Evolutionary conservation across 352 stramenopile species (phyloP), one percentile per base, ranked within the genome.

Genomic region (Phytopythium ostracodes): DNA sequence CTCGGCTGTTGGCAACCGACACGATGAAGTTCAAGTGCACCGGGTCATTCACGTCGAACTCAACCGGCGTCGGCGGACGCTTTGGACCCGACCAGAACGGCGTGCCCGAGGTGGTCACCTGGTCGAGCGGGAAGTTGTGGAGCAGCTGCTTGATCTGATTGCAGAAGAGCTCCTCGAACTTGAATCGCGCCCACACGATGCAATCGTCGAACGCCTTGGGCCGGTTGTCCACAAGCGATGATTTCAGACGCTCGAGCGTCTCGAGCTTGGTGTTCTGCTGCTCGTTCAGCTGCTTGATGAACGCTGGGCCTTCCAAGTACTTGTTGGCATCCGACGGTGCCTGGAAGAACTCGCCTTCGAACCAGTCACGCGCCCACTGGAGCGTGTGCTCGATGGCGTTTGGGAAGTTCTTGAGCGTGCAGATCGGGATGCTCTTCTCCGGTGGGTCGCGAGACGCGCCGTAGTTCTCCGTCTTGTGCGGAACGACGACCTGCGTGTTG

Each of bases 361-460:
- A 99, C 86, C 94, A 99, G 76, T 99, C 97, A 40, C 98, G 89
- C 27, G 97, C 97, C 97, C 97, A 99, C 71, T 99, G 96, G 18
- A 99, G 75, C 18, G 96, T 99, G 79, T 99, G 98, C 64, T 99
- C 96, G 70, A 99, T 99, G 50, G 98, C 92, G 75, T 99, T 99
- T 4, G 98, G 98, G 67, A 99, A 99, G 79, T 99, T 99, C 81
- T 99, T 99, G 24, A 99, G 80, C 1, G 98, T 99, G 70, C 98
- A 99, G 55, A 99, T 97, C 11, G 98, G 98, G 71, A 99, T 99
- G 56, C 88, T 98, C 79, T 99, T 99, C 77, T 99, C 98, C 8
- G 97, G 97, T 63, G 97, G 97, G 73, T 99, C 98, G 43, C 96
- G 92, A 42, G 96, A 99, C 74, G 92, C 96, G 20, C 97, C 96